phyloP scores from a whole-genome alignment of 768 basidiomycete genomes.

The Crepidotus variabilis region DNA sequence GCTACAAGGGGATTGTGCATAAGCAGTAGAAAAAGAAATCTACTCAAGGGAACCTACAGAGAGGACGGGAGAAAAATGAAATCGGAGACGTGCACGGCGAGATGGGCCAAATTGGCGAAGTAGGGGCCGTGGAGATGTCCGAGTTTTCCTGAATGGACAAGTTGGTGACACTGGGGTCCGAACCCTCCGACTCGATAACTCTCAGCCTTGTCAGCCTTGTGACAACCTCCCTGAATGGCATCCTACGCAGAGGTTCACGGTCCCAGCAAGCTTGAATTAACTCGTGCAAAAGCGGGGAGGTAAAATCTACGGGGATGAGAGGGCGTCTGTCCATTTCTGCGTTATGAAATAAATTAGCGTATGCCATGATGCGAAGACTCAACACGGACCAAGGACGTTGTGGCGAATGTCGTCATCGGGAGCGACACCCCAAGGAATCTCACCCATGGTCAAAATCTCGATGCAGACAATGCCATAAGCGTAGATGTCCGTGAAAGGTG shows the following conservation, averaged over 20 bases:
- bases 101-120: conserved; percentile 9
- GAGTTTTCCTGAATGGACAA: neutral
- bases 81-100: conserved; percentile 17
- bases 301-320: conserved; percentile 35
- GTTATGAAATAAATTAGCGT: conserved; percentile 11
- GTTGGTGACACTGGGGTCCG: conserved; percentile 14
- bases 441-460: conserved; percentile 61
- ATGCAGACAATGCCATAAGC: conserved; percentile 64
- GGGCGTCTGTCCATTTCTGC: conserved; percentile 52
- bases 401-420: conserved; percentile 49
- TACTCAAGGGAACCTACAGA: conserved; percentile 12
- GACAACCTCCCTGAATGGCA: conserved; percentile 48
- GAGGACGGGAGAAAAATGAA: conserved; percentile 12
- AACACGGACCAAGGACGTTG: conserved; percentile 44
- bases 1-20: conserved; percentile 6
- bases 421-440: conserved; percentile 51
- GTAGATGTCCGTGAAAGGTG: conserved; percentile 61
- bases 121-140: conserved; percentile 10
- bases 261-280: conserved; percentile 56
- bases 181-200: conserved; percentile 20
- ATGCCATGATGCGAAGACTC: conserved; percentile 18
- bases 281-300: conserved; percentile 30
- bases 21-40: neutral
- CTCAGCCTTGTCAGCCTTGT: conserved; percentile 42
- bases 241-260: conserved; percentile 45